Evolutionary conservation across 129 eudicot species (phyloP).

Genomic region (Sambucus nigra): DNA sequence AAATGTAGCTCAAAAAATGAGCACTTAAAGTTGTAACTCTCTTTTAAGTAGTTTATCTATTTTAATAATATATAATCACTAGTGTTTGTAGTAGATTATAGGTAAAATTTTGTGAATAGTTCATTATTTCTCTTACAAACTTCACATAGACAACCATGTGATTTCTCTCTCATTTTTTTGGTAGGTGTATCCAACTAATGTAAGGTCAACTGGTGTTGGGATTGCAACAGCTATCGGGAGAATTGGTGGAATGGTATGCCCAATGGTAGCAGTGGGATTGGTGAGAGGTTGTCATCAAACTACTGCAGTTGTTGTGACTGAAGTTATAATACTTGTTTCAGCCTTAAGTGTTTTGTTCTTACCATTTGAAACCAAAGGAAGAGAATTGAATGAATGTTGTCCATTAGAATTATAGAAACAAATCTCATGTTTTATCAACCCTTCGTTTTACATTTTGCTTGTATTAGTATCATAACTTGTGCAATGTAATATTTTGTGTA

Average conservation of each 20-base stretch:
- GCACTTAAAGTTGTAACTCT: not conserved
- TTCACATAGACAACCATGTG: not conserved
- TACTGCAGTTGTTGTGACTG: slow-evolving; percentile 45
- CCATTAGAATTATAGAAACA: too few relatives aligned
- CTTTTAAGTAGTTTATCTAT: too few relatives aligned
- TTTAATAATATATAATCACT: too few relatives aligned
- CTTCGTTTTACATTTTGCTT: too few relatives aligned
- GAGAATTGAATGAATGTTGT: slow-evolving; percentile 33
- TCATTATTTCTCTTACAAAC: not conserved
- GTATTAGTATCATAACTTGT: too few relatives aligned
- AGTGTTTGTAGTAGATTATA: too few relatives aligned
- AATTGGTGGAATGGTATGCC: slow-evolving; percentile 76
- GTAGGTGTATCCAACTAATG: slow-evolving; percentile 64
- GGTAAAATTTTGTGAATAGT: not conserved
- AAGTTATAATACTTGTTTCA: slow-evolving; percentile 29
- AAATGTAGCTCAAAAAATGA: too few relatives aligned
- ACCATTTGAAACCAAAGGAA: slow-evolving; percentile 63
- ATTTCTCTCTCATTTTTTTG: not conserved
- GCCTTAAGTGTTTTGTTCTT: slow-evolving; percentile 36
- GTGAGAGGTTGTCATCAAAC: slow-evolving; percentile 47
- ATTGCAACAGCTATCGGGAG: slow-evolving; percentile 55
- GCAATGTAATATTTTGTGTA: too few relatives aligned
- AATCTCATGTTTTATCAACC: too few relatives aligned
- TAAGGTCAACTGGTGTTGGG: slow-evolving; percentile 65
- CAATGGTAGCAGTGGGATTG: slow-evolving; percentile 58